phyloP scores from a whole-genome alignment of 139 green algal genomes.

The Chlorella sp. region DNA sequence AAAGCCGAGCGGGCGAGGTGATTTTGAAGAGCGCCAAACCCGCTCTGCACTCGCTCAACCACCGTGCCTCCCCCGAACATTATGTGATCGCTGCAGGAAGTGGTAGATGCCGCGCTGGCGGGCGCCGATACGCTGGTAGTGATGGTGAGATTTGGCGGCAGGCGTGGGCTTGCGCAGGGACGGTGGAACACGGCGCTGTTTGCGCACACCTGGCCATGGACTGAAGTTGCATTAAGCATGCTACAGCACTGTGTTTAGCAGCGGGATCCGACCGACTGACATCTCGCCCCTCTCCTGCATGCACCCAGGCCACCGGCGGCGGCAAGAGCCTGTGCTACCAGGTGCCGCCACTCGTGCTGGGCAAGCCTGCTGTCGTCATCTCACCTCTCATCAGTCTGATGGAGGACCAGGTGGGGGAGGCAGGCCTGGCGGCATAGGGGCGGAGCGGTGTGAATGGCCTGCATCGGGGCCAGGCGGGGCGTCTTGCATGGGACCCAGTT shows the following conservation, averaged over 20 bases:
- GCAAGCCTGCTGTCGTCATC: conserved; percentile 53
- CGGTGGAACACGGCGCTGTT: not conserved
- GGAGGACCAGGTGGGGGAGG: conserved; percentile 54
- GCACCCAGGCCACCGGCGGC: conserved; percentile 48
- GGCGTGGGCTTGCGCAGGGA: not conserved
- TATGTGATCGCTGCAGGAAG: conserved; percentile 27
- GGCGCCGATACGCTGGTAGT: conserved; percentile 48
- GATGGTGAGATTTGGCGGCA: conserved; percentile 26
- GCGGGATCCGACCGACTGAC: not conserved
- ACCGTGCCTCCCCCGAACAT: not conserved
- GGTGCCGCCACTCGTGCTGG: conserved; percentile 54
- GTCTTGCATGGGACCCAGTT: no score
- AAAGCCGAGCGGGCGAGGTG: not conserved
- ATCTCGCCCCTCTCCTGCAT: not conserved
- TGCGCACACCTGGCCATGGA: not conserved
- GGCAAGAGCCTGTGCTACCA: conserved; percentile 63
- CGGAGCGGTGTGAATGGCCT: no score
- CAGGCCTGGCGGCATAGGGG: not conserved
- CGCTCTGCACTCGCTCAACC: not conserved
- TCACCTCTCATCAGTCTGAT: conserved; percentile 59
- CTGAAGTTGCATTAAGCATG: not conserved
- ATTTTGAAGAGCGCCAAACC: not conserved
- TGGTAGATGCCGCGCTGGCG: conserved; percentile 32
- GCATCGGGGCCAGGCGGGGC: not conserved
- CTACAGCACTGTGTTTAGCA: not conserved